Evolutionary conservation across 345 rosid species (phyloP), one percentile per base, ranked within the genome.

Genomic region (Leavenworthia alabamica): DNA sequence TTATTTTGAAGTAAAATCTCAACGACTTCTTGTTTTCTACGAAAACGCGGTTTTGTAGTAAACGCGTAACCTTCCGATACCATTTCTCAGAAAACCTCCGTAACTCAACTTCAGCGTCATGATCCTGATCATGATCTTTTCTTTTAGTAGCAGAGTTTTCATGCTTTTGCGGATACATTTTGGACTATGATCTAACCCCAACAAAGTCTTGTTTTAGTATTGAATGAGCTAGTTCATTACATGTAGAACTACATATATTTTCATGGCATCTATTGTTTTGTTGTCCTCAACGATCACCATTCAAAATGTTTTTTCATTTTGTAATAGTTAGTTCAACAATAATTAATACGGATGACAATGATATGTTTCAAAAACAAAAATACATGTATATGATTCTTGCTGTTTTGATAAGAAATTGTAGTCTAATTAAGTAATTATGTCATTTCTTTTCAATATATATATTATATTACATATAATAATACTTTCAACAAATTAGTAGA

Each of bases 31-130:
- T 52, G 52, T 9, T 39, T n/a, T 20, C 7, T 27, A 23, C 10
- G 17, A 52, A 20, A 44, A 41, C 68, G 43, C 68, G 68, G 68
- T 52, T 55, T 33, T 33, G 39, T 11, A 16, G 17, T 52, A 28
- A 0, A 32, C 4, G 12, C 36, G 36, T 32, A 32, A 32, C 36
- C 35, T 31, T 2, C 12, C 35, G 35, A 31, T 0, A 8, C 35
- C 11, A 8, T 2, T 12, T 31, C 35, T 31, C 28, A 26, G 36
- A 32, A 32, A 32, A 32, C 12, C 36, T 9, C 36, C 36, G 12
- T 32, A 32, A 32, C 8, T 32, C 12, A 32, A 9, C 36, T 2
- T 32, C 12, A 32, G 33, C 33, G 33, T n/a, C n/a, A n/a, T n/a
- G n/a, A n/a, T n/a, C n/a, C n/a, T n/a, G n/a, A n/a, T n/a, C n/a